A percentile compares a stretch with the other conserved stretches of the same genome.
phyloP scores from a whole-genome alignment of 192 early-diverging fungal genomes.

The Coemansia asiatica region DNA sequence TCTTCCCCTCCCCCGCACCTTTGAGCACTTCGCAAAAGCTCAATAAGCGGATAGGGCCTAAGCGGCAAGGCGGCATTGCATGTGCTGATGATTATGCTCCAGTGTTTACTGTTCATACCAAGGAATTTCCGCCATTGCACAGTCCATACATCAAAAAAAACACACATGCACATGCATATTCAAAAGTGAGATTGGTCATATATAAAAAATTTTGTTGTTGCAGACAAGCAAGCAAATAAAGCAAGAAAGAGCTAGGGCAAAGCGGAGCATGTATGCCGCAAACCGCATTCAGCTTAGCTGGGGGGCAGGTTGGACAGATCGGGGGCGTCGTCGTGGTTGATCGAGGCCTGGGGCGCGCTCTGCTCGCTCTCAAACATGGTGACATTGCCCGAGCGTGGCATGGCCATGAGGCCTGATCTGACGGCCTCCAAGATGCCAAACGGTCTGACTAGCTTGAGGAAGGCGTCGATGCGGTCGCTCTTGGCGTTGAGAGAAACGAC shows the following conservation, averaged over 20 bases:
- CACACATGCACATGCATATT: too few species aligned
- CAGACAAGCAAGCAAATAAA: neutral
- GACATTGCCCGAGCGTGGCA: conserved; percentile 86
- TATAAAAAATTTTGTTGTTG: conserved; percentile 2
- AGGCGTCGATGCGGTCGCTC: conserved; percentile 82
- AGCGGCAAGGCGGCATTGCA: conserved; percentile 2
- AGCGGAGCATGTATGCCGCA: neutral
- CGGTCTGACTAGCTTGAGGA: conserved; percentile 90
- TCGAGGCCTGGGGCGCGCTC: conserved; percentile 62
- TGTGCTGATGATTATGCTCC: conserved; percentile 1
- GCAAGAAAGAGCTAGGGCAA: neutral
- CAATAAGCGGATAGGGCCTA: too few species aligned
- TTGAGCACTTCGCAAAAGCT: too few species aligned
- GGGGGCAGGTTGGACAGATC: conserved; percentile 87
- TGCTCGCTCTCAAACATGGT: conserved; percentile 72
- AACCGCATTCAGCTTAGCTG: conserved; percentile 58
- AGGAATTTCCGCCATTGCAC: too few species aligned
- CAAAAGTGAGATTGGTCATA: neutral
- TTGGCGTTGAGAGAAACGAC: conserved; percentile 91
- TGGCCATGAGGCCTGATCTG: conserved; percentile 94
- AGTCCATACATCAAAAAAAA: too few species aligned
- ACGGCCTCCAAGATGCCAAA: conserved; percentile 95
- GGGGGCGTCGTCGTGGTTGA: conserved; percentile 60
- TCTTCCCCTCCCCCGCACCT: too few species aligned
- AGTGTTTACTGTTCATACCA: too few species aligned